Evolutionary conservation across 2,329 filamentous ascomycete genomes (phyloP), one percentile per base, ranked within the genome.

Genomic region (Fusarium caatingaense): DNA sequence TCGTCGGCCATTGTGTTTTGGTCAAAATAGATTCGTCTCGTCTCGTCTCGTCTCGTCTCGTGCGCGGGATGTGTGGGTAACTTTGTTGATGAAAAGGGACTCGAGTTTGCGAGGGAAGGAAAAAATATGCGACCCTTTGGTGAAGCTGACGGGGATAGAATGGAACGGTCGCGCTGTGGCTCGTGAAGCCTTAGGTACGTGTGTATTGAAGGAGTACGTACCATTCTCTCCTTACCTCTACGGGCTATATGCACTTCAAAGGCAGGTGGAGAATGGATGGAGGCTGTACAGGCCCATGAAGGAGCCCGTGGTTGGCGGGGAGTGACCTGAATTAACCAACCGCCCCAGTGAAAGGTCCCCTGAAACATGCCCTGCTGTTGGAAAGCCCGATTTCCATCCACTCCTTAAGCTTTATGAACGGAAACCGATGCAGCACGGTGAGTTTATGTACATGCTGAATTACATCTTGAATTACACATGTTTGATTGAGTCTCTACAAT

Each of bases 1-100:
- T 80, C 77, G 77, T 86, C 84, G 76, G 84, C 80, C 85, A 87
- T 87, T 71, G 67, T 79, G 75, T 69, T 49, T 64, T 63, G 54
- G 53, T 76, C 66, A 72, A 64, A 56, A 60, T 55, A 28, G 47
- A 23, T 57, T 54, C 59, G n/a, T 28, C 32, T 56, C 18, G 20
- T 23, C 55, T 44, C 9, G 15, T 23, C 23, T 25, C n/a, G n/a
- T n/a, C 25, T 27, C 27, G 27, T 30, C 42, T 12, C 20, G 37
- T 53, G 8, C 28, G 34, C 59, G 67, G 59, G 46, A 68, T 69
- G 62, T 48, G 23, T 51, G 42, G 62, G 60, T 72, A 27, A 54
- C 66, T 57, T 61, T 58, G 68, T 63, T 46, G 62, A 59, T 54
- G 32, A 49, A 53, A 30, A 44, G 20, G 55, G 55, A 47, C 42